These are phyloP conservation scores for Haplographium delicatum DNA, from an alignment of 495 filamentous ascomycete species.

Conservation along the genomic window DNA sequence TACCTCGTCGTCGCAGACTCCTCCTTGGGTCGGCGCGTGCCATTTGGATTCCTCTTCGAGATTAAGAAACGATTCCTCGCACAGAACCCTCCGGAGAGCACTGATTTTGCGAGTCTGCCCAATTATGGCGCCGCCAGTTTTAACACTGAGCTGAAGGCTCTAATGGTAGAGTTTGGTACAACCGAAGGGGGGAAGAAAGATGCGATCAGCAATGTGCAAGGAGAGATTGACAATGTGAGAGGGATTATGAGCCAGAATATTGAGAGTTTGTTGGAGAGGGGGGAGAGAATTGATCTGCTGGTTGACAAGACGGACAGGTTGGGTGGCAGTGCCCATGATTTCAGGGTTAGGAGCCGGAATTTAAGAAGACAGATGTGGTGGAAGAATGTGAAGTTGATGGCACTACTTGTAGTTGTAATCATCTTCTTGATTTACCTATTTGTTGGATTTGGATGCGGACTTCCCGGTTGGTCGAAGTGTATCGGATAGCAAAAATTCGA, in stretches of 20 bases:
- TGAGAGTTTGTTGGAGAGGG: slow-evolving; percentile 88
- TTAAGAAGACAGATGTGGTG: slow-evolving; percentile 97
- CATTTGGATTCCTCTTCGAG: slow-evolving; percentile 89
- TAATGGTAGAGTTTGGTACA: slow-evolving; percentile 84
- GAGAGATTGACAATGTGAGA: slow-evolving; percentile 87
- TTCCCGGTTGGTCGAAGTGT: slow-evolving; percentile 56
- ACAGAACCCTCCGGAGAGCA: slow-evolving; percentile 58
- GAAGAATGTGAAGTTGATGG: slow-evolving; percentile 97
- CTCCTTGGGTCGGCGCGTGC: slow-evolving; percentile 75
- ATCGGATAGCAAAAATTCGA: slow-evolving; percentile 31
- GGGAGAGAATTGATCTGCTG: slow-evolving; percentile 89
- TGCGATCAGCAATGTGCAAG: slow-evolving; percentile 74
- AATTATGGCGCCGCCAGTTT: slow-evolving; percentile 88
- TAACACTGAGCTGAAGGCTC: slow-evolving; percentile 66
- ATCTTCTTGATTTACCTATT: slow-evolving; percentile 79
- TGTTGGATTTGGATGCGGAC: slow-evolving; percentile 67
- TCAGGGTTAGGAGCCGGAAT: slow-evolving; percentile 75
- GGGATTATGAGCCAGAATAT: slow-evolving; percentile 99
- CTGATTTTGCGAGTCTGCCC: slow-evolving; percentile 71
- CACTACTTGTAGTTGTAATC: slow-evolving; percentile 72
- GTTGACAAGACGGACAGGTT: slow-evolving; percentile 96
- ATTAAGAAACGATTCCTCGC: slow-evolving; percentile 83
- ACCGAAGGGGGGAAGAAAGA: slow-evolving; percentile 69
- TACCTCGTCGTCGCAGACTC: slow-evolving; percentile 78
- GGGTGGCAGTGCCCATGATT: slow-evolving; percentile 81